These are phyloP conservation scores for Fusarium dlaminii DNA, from an alignment of 2,329 filamentous ascomycete species.

Conservation along the genomic window DNA sequence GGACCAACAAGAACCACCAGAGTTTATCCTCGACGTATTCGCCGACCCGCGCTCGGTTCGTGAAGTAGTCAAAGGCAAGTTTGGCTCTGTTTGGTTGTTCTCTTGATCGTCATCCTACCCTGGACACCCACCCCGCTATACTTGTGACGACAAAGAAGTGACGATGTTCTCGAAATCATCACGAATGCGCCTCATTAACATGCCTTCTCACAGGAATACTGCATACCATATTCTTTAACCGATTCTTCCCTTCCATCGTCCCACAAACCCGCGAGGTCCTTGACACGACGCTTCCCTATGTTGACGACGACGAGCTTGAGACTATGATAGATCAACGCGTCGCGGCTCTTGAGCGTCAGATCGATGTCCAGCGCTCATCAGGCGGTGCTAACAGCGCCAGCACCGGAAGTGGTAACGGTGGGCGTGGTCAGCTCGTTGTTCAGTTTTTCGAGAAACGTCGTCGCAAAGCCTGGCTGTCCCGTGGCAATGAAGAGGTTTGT, in stretches of 20 bases:
- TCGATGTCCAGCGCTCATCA: constrained; percentile 67
- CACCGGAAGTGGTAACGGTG: constrained; percentile 54
- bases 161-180: not conserved
- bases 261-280: constrained; percentile 89
- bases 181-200: not conserved
- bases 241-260: constrained; percentile 88
- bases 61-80: constrained; percentile 88
- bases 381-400: constrained; percentile 24
- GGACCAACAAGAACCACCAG: constrained; percentile 71
- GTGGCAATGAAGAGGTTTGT: constrained; percentile 89
- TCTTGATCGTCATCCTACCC: constrained; percentile 35
- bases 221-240: constrained; percentile 98
- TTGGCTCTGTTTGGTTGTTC: constrained; percentile 2
- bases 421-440: constrained; percentile 81
- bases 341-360: constrained; percentile 79
- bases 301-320: constrained; percentile 90
- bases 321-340: constrained; percentile 92
- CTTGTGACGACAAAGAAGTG: not conserved
- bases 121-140: constrained; percentile 31
- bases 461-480: constrained; percentile 81
- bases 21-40: constrained; percentile 94
- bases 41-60: constrained; percentile 89
- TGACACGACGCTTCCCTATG: constrained; percentile 87
- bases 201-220: constrained; percentile 72
- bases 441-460: constrained; percentile 96